Evolutionary conservation across 345 rosid genomes (phyloP), one percentile per base, ranked within the genome.

Genomic region (Sonneratia alba): DNA sequence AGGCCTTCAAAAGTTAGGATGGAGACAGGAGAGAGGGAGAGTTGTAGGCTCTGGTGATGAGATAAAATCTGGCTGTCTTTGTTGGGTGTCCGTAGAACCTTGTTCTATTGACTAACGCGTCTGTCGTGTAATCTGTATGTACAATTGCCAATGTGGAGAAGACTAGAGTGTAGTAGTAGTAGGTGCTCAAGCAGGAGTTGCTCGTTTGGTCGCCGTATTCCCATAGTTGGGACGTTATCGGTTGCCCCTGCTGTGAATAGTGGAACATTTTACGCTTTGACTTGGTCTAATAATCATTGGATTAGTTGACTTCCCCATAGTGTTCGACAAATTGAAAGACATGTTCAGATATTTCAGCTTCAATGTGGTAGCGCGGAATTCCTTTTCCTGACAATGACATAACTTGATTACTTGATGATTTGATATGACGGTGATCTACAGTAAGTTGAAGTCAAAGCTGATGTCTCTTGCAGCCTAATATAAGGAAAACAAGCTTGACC

Each of bases 1-100:
- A 81, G 87, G 53, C 89, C 87, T 14, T 85, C 83, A 9, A 85
- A 82, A 79, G 65, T 74, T 70, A 40, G 70, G n/a, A 27, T 69
- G 56, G 71, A 71, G 55, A 38, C 45, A 36, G 66, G 63, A 61
- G 37, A 6, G 21, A 48, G 24, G 49, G 19, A 22, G 32, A 27
- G 32, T 27, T 27, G 0, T 27, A 27, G 32, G 32, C 32, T 27
- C 32, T 27, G 32, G 27, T 40, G 51, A 64, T 8, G 42, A 37
- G 37, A 5, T 14, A 9, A 24, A 7, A 64, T 14, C 32, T 22
- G 27, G 32, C 32, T 16, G 67, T 64, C 67, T 32, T 64, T 3
- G 15, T 36, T 12, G 18, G 7, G 16, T 64, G 59, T 53, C 59
- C 19, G 59, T 53, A 53, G 5, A 18, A 53, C 16, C 59, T 53